Conservation (phyloP, 1,139 yeast species). For the Geotrichum restrictum region DNA sequence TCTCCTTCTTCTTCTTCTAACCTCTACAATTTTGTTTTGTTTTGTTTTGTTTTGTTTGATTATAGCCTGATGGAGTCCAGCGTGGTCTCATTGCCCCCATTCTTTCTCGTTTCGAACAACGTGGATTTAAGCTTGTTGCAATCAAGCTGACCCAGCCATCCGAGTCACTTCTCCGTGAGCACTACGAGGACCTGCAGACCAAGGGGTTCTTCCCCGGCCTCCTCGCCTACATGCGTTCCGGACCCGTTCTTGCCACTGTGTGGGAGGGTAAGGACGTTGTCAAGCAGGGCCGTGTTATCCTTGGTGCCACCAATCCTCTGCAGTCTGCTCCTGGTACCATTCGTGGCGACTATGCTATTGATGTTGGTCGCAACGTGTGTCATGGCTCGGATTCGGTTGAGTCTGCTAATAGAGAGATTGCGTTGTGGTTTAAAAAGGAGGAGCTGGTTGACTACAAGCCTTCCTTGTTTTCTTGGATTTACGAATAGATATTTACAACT, state of each 20-base stretch:
- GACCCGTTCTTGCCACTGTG: slow-evolving; percentile 98
- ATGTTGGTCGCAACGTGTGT: slow-evolving; percentile 98
- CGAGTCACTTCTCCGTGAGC: slow-evolving; percentile 83
- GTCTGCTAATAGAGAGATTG: slow-evolving; percentile 93
- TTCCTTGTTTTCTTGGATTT: slow-evolving; percentile 80
- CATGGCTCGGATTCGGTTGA: slow-evolving; percentile 99
- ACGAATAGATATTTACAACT: slow-evolving; percentile 87
- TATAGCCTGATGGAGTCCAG: slow-evolving; percentile 97
- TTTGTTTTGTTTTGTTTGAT: too few species aligned
- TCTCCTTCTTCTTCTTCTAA: too few species aligned
- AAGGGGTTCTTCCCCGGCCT: slow-evolving; percentile 96
- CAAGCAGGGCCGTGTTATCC: slow-evolving; percentile 94
- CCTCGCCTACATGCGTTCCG: slow-evolving; percentile 94
- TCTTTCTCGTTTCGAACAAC: slow-evolving; percentile 90
- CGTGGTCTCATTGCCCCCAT: slow-evolving; percentile 92
- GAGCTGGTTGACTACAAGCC: slow-evolving; percentile 93
- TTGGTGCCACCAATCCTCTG: slow-evolving; percentile 99
- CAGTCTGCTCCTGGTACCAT: slow-evolving; percentile 98
- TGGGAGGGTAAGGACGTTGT: slow-evolving; percentile 99
- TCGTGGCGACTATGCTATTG: slow-evolving; percentile 84
- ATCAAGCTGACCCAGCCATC: slow-evolving; percentile 88
- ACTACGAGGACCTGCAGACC: slow-evolving; percentile 89
- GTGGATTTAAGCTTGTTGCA: slow-evolving; percentile 96
- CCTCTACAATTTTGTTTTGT: background rate
- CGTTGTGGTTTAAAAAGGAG: slow-evolving; percentile 96